Evolutionary conservation across 108 stramenopile genomes (phyloP), one percentile per base, ranked within the genome.

Genomic region (Skeletonema menzelii): DNA sequence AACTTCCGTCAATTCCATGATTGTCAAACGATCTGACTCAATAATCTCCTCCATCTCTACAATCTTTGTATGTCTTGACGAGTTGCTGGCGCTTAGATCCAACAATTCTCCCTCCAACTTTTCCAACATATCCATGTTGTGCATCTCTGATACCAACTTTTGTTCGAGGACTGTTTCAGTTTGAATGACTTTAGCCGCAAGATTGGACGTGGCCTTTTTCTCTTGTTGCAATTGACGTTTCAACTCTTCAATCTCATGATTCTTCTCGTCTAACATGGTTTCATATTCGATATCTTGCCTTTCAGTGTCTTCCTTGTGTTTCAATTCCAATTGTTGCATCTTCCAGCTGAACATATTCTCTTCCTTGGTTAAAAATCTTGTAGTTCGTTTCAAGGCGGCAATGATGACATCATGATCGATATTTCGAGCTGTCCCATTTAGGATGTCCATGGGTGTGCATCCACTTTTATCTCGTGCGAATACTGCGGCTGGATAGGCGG

Each of bases 391-490:
- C 13, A 86, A 71, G 12, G 81, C 72, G 2, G 74, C 60, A 20
- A 75, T 56, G 44, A 90, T 55, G 15, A 55, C 64, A 34, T 70
- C 83, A 55, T 81, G 67, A 32, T 82, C 76, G 61, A 84, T 75
- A 67, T 85, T 63, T 61, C 88, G 78, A 20, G 59, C 87, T 34
- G 56, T 78, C 6, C 77, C 77, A 59, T 78, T 78, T 5, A 88
- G 42, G 19, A 88, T 83, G 24, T 91, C 83, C 4, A 85, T 53
- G 2, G 87, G 85, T 12, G 82, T 85, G 64, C 87, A 80, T 64
- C 89, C 89, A 7, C 77, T 76, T 42, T 86, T 76, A 42, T 91
- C 89, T n/a, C 71, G 69, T 8, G 70, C 82, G 11, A 74, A 61
- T 15, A 85, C 85, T 11, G 77, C 88, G 11, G 76, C 58, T 63